A percentile compares a stretch with the other conserved stretches of the same genome.
phyloP scores from a whole-genome alignment of 2,329 filamentous ascomycete species.

The Cordyceps pruinosa region DNA sequence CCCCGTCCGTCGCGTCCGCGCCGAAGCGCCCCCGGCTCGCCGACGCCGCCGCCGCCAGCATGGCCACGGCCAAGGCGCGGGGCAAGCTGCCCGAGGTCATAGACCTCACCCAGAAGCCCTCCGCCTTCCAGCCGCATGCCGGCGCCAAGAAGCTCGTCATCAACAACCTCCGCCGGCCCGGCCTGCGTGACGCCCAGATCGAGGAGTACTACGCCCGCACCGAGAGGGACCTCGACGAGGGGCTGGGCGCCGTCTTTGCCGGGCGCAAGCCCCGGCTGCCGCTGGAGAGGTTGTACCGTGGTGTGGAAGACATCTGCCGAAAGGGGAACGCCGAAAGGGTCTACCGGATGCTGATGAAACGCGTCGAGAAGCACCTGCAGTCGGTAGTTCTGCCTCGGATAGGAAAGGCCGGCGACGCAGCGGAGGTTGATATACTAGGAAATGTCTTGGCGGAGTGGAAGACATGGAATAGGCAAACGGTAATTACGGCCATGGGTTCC shows the following conservation, averaged over 20 bases:
- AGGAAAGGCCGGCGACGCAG: conserved; percentile 41
- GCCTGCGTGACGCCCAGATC: conserved; percentile 51
- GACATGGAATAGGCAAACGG: conserved; percentile 70
- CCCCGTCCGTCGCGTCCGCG: conserved; percentile 19
- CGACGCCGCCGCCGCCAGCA: conserved; percentile 20
- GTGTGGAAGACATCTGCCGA: conserved; percentile 85
- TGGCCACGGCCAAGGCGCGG: conserved; percentile 31
- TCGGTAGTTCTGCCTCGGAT: conserved; percentile 50
- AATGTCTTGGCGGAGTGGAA: conserved; percentile 57
- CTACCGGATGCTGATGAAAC: conserved; percentile 56
- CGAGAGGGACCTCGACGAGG: conserved; percentile 66
- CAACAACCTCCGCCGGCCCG: conserved; percentile 73
- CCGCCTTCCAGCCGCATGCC: conserved; percentile 61
- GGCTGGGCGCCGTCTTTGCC: conserved; percentile 66
- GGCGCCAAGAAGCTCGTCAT: conserved; percentile 86
- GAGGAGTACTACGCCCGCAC: conserved; percentile 72
- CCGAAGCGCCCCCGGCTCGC: conserved; percentile 28
- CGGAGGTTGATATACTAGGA: conserved; percentile 58
- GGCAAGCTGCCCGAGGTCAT: conserved; percentile 34
- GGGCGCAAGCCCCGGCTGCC: conserved; percentile 58
- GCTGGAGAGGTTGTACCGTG: conserved; percentile 83
- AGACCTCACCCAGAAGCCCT: conserved; percentile 28
- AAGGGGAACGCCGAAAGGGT: conserved; percentile 65
- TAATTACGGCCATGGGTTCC: conserved; percentile 31
- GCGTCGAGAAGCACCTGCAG: conserved; percentile 63